Conservation (phyloP, 257 asterid species). For the Agastache rugosa region DNA sequence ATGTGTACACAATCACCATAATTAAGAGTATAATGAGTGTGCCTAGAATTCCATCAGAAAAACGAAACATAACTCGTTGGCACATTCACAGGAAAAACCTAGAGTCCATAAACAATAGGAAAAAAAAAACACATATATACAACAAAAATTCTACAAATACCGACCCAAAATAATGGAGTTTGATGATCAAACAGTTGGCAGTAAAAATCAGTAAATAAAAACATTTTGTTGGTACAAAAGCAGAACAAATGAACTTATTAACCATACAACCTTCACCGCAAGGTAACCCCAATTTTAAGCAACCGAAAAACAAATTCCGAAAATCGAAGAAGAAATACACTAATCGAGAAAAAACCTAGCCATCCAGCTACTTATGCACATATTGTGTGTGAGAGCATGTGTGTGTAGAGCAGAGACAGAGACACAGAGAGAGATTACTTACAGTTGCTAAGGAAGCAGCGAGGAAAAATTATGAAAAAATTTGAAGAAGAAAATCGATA, state of each 20-base stretch:
- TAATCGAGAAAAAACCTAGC: background rate
- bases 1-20: background rate
- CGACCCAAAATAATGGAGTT: constrained; percentile 3
- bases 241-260: background rate
- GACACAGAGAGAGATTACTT: constrained; percentile 22
- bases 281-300: constrained; percentile 28
- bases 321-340: background rate
- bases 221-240: background rate
- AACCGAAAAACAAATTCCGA: constrained; percentile 8
- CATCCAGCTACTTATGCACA: constrained; percentile 1
- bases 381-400: background rate
- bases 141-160: constrained; percentile 16
- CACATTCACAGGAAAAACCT: background rate
- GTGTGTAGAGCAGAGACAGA: background rate
- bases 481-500: background rate
- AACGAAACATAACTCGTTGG: constrained; percentile 1
- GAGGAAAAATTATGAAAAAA: constrained; percentile 23
- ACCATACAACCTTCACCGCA: constrained; percentile 30
- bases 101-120: background rate
- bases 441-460: constrained; percentile 31
- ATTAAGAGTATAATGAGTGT: background rate
- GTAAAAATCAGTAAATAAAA: constrained; percentile 4
- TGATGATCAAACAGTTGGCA: background rate
- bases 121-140: background rate
- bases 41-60: background rate